A percentile compares a stretch with the other conserved stretches of the same genome.
Conservation (phyloP, 2,329 filamentous ascomycete genomes). For the Ilyonectria sp. region DNA sequence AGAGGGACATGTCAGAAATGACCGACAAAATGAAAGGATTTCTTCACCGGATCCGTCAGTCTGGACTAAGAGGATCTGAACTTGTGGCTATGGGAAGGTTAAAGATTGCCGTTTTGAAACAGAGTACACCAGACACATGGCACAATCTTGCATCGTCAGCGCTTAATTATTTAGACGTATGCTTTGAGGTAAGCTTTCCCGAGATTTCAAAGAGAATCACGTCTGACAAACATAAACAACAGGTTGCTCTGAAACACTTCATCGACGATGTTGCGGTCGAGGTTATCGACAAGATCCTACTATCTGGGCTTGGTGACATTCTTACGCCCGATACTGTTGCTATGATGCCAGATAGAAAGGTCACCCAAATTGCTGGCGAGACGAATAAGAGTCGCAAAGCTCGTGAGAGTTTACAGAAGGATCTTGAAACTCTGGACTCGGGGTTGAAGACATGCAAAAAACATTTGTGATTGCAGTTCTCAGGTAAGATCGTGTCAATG, state of each 20-base stretch:
- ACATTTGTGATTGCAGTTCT: background rate
- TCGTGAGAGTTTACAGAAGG: background rate
- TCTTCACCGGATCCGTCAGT: background rate
- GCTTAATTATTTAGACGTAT: slow-evolving; percentile 57
- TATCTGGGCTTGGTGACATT: background rate
- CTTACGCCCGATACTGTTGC: background rate
- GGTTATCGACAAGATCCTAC: background rate
- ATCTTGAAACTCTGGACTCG: background rate
- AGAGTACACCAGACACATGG: slow-evolving; percentile 47
- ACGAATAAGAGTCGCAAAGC: background rate
- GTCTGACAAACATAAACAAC: background rate
- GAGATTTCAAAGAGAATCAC: too few relatives aligned
- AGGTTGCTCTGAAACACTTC: slow-evolving; percentile 33
- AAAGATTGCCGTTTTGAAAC: background rate
- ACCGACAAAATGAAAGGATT: background rate
- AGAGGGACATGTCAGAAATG: slow-evolving; percentile 25
- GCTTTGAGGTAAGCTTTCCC: slow-evolving; percentile 55
- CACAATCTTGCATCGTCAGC: slow-evolving; percentile 50
- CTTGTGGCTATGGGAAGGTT: background rate
- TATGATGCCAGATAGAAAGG: background rate
- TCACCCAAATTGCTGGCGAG: background rate
- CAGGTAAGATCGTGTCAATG: background rate
- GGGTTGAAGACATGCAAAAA: background rate
- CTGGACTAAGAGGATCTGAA: background rate
- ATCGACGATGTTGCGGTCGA: slow-evolving; percentile 22